Evolutionary conservation across 768 basidiomycete genomes (phyloP).

Genomic region (Boletus coccyginus): DNA sequence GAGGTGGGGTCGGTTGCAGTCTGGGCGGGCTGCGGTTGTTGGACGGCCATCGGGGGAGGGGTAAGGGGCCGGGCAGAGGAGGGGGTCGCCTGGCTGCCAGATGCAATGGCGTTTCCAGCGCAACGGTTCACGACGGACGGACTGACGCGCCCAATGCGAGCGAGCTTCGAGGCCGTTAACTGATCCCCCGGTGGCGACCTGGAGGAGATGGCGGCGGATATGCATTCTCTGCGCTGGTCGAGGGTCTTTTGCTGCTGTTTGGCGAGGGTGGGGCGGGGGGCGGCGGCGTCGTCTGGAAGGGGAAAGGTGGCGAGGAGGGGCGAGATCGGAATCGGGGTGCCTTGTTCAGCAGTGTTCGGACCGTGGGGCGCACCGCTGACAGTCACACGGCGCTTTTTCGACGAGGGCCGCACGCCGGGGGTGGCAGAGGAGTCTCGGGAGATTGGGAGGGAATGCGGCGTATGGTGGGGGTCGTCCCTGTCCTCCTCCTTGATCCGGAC

Average conservation of each 20-base stretch:
- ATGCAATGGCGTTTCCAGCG: conserved; percentile 25
- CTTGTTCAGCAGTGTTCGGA: neutral
- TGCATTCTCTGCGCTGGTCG: conserved; percentile 65
- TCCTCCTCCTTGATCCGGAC: conserved; percentile 67
- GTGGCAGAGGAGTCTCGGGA: conserved; percentile 32
- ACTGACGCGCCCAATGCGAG: conserved; percentile 38
- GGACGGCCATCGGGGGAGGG: conserved; percentile 23
- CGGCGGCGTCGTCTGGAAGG: conserved; percentile 54
- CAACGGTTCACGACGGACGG: conserved; percentile 27
- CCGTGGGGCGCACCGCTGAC: conserved; percentile 44
- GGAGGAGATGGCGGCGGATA: conserved; percentile 39
- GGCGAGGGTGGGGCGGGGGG: conserved; percentile 52
- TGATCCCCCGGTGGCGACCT: conserved; percentile 25
- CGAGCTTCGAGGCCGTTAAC: conserved; percentile 26
- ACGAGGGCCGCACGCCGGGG: conserved; percentile 39
- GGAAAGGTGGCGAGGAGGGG: conserved; percentile 65
- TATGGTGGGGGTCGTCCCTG: conserved; percentile 41
- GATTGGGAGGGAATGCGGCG: conserved; percentile 6
- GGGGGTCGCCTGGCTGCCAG: conserved; percentile 24
- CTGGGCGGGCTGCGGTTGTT: conserved; percentile 18
- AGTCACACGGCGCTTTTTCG: conserved; percentile 71
- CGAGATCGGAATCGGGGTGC: conserved; percentile 55
- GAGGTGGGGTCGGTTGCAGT: conserved; percentile 17
- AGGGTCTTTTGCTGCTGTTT: conserved; percentile 73
- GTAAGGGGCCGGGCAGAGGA: conserved; percentile 23